phyloP scores from a whole-genome alignment of 2,329 filamentous ascomycete species.

The Sphaceloma murrayae region DNA sequence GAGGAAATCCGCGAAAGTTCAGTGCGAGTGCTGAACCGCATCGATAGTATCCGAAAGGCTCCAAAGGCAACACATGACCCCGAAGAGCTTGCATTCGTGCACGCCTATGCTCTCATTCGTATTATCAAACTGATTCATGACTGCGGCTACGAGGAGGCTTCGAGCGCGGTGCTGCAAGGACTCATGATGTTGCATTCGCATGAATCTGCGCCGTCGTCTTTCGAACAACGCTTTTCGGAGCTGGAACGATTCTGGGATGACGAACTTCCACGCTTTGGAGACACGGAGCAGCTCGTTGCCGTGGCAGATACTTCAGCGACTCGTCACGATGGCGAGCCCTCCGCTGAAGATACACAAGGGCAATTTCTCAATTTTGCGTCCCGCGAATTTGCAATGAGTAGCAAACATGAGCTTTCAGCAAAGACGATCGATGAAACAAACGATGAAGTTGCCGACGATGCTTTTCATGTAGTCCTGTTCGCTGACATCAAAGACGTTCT shows the following conservation, averaged over 20 bases:
- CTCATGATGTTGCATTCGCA: slow-evolving; percentile 63
- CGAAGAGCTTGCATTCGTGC: slow-evolving; percentile 32
- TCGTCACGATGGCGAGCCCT: no score
- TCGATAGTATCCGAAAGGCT: slow-evolving; percentile 28
- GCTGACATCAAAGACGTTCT: slow-evolving; percentile 62
- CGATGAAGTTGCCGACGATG: slow-evolving; percentile 55
- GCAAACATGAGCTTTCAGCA: slow-evolving; percentile 52
- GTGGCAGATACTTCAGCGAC: no score
- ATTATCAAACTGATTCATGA: slow-evolving; percentile 65
- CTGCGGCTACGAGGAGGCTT: slow-evolving; percentile 67
- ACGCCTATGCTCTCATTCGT: slow-evolving; percentile 64
- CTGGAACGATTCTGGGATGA: slow-evolving; percentile 81
- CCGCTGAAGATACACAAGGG: no score
- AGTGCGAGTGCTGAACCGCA: slow-evolving; percentile 47
- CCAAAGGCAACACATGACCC: slow-evolving; percentile 3
- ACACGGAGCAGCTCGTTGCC: slow-evolving; percentile 36
- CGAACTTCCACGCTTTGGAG: slow-evolving; percentile 69
- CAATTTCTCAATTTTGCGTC: no score
- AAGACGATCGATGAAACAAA: slow-evolving; percentile 63
- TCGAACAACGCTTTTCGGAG: slow-evolving; percentile 20
- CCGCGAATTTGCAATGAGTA: slow-evolving; percentile 45
- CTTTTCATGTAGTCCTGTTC: slow-evolving; percentile 71
- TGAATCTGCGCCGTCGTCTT: slow-evolving; percentile 33
- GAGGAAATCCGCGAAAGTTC: slow-evolving; percentile 48
- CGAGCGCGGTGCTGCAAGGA: slow-evolving; percentile 74